Evolutionary conservation across 1,139 yeast species (phyloP), one percentile per base, ranked within the genome.

Genomic region (Maudiozyma humilis): DNA sequence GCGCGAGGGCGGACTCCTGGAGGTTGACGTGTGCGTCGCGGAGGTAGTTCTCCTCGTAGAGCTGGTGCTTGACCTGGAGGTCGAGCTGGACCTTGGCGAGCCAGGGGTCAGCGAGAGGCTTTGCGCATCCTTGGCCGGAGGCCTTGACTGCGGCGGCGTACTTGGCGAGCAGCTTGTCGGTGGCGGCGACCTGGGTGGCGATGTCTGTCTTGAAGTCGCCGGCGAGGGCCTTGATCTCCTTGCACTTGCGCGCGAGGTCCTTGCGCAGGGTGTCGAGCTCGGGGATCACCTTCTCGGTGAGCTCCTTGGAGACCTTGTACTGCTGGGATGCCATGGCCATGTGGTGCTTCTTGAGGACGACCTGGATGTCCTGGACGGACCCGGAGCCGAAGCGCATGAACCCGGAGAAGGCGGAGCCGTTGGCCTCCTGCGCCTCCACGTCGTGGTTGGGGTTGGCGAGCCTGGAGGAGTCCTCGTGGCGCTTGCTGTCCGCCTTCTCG

Each of bases 1-100:
- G 67, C 57, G 80, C 79, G 47, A 82, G 72, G 16, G 85, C 82
- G 14, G 85, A 76, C 39, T 68, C 71, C 61, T 82, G 89, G 47
- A 82, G 64, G 57, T 82, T 82, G 47, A 75, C 70, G 55, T 73
- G 82, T 1, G 86, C 83, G 51, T 81, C 86, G 57, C 78, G 78
- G 44, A 82, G 64, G 56, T 78, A 79, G 51, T 76, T 78, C 57
- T 82, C 91, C 53, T 81, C 84, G 40, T 71, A 68, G 37, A 82
- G 57, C 57, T 82, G 91, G 49, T 72, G 72, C 54, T 78, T 79
- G 57, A 82, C 64, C 62, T 82, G 89, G 44, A 79, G 63, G 54
- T 82, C 88, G 49, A 82, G 66, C 57, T 72, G 77, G 29, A 79
- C 62, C 57, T 79, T 78, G 34, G 79, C 68, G 45, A 82, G 60